These are phyloP conservation scores for Metschnikowia anglica DNA, from an alignment of 805 yeast genomes.

Conservation along the genomic window DNA sequence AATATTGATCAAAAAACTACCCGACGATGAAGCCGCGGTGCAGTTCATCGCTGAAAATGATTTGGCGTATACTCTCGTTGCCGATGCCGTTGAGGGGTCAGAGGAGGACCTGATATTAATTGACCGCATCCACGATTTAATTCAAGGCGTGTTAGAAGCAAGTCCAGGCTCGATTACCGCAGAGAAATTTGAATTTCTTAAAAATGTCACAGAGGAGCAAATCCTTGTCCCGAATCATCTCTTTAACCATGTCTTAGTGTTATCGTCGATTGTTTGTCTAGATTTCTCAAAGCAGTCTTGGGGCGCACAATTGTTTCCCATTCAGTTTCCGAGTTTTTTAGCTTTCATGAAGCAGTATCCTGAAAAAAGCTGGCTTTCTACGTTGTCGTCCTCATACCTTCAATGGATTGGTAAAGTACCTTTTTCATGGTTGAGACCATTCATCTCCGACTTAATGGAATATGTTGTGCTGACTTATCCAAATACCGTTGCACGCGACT, in stretches of 20 bases:
- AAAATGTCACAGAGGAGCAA: neutral
- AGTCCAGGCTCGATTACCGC: neutral
- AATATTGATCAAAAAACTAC: neutral
- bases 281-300: slow-evolving; percentile 7
- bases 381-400: neutral
- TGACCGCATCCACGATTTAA: neutral
- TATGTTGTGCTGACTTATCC: slow-evolving; percentile 1
- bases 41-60: neutral
- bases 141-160: neutral
- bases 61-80: neutral
- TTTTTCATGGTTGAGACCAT: slow-evolving; percentile 8
- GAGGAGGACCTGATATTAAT: neutral
- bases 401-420: slow-evolving; percentile 5
- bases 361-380: neutral
- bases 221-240: neutral
- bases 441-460: slow-evolving; percentile 3
- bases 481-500: neutral
- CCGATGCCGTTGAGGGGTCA: neutral
- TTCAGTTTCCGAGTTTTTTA: slow-evolving; percentile 1
- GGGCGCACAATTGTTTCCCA: slow-evolving; percentile 3
- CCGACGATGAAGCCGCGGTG: slow-evolving; percentile 1
- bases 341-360: neutral
- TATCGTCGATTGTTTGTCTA: neutral
- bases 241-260: neutral
- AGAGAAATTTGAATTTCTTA: slow-evolving; percentile 3